Evolutionary conservation across 345 rosid species (phyloP).

Genomic region (Psidium friedrichsthalianum): DNA sequence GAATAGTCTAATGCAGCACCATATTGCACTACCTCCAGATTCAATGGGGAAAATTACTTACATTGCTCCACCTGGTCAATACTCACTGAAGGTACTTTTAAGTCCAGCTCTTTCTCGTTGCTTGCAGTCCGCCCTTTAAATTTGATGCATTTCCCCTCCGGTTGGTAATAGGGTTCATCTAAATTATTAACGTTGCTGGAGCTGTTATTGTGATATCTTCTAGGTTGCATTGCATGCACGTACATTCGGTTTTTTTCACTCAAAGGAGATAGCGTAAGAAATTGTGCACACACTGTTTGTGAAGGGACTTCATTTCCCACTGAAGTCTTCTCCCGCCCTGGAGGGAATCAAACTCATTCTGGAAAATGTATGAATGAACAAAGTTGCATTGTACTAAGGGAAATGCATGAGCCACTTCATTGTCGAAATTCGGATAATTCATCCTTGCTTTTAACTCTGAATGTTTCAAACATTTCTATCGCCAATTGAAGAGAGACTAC

Average conservation of each 20-base stretch:
- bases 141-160: not conserved
- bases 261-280: not conserved
- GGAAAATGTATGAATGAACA: not conserved
- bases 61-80: slow-evolving; percentile 97
- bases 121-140: not conserved
- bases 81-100: slow-evolving; percentile 67
- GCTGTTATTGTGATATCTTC: not conserved
- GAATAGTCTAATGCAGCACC: slow-evolving; percentile 89
- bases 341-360: not conserved
- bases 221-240: not conserved
- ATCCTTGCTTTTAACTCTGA: not conserved
- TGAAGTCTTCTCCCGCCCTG: not conserved
- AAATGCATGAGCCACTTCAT: not conserved
- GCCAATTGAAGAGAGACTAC: not conserved
- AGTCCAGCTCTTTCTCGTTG: not conserved
- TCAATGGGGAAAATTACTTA: slow-evolving; percentile 94
- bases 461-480: not conserved
- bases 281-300: not conserved
- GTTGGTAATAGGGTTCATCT: not conserved
- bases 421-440: not conserved
- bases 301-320: not conserved
- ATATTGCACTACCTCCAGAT: slow-evolving; percentile 90
- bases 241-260: not conserved
- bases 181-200: not conserved
- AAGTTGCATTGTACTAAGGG: not conserved